Evolutionary conservation across 495 filamentous ascomycete genomes (phyloP).

Genomic region (Tuber microsphaerosporum): DNA sequence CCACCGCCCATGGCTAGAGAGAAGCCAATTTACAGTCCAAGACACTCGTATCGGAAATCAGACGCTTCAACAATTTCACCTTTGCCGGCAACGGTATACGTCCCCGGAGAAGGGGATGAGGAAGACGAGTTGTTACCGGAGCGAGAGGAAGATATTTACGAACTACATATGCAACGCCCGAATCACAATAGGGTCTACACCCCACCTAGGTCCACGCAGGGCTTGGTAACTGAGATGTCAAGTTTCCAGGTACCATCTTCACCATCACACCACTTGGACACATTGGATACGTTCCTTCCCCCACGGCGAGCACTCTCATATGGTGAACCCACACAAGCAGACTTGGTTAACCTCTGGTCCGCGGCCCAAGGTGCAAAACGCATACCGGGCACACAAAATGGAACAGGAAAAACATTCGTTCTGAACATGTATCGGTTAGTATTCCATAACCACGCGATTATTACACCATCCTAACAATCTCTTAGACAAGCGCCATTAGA

Average conservation of each 20-base stretch:
- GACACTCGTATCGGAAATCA: slow-evolving; percentile 7
- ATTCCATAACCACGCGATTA: background rate
- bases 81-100: slow-evolving; percentile 25
- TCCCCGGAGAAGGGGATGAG: slow-evolving; percentile 21
- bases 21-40: background rate
- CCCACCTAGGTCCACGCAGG: background rate
- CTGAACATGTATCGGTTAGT: slow-evolving; percentile 38
- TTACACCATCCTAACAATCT: background rate
- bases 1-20: background rate
- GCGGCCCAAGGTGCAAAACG: slow-evolving; percentile 12
- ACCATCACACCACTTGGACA: slow-evolving; percentile 1
- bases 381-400: background rate
- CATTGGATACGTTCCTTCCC: background rate
- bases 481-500: slow-evolving; percentile 17
- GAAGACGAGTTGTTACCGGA: background rate
- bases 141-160: background rate
- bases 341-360: slow-evolving; percentile 22
- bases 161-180: background rate
- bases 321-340: slow-evolving; percentile 5
- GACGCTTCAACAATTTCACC: slow-evolving; percentile 19
- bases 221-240: background rate
- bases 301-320: background rate
- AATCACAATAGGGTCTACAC: slow-evolving; percentile 3
- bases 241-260: background rate
- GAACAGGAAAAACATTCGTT: slow-evolving; percentile 19